Percentiles rank a stretch among this genome's conserved stretches.
phyloP scores from a whole-genome alignment of 139 green algal genomes.

The Chlorella sp. region DNA sequence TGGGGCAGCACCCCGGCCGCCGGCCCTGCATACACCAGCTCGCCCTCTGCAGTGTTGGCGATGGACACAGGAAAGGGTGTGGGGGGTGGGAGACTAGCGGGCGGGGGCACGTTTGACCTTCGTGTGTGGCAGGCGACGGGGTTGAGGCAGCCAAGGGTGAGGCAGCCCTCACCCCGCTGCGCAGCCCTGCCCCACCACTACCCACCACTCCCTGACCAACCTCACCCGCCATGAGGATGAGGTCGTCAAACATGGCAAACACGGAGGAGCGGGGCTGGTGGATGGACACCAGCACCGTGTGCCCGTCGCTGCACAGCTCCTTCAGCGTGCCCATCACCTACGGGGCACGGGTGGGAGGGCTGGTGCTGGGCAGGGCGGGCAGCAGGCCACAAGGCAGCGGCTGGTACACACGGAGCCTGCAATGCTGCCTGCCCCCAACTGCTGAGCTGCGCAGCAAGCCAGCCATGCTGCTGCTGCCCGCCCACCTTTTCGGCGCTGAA shows the following conservation, averaged over 20 bases:
- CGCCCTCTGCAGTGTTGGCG: slow-evolving; percentile 53
- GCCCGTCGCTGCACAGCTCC: slow-evolving; percentile 63
- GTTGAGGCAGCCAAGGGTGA: too few species aligned
- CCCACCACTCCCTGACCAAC: background rate
- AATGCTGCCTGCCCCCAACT: background rate
- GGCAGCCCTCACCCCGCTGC: background rate
- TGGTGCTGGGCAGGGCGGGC: background rate
- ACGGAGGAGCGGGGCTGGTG: slow-evolving; percentile 89
- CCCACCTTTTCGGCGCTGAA: slow-evolving; percentile 82
- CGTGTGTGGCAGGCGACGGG: too few species aligned
- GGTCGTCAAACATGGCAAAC: slow-evolving; percentile 92
- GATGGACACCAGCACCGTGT: slow-evolving; percentile 82
- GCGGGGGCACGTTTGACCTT: too few species aligned
- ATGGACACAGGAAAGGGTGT: background rate
- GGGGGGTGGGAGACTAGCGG: background rate
- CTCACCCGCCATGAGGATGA: slow-evolving; percentile 77
- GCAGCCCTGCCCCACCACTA: background rate
- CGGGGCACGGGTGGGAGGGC: background rate
- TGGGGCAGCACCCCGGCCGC: slow-evolving; percentile 59
- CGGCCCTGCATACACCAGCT: slow-evolving; percentile 68
- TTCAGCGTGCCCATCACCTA: slow-evolving; percentile 78
- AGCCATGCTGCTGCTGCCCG: too few species aligned
- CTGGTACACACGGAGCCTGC: background rate
- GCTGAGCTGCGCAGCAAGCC: background rate
- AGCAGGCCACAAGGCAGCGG: too few species aligned